phyloP scores from a whole-genome alignment of 352 stramenopile genomes.

The Phytophthora crassamura region DNA sequence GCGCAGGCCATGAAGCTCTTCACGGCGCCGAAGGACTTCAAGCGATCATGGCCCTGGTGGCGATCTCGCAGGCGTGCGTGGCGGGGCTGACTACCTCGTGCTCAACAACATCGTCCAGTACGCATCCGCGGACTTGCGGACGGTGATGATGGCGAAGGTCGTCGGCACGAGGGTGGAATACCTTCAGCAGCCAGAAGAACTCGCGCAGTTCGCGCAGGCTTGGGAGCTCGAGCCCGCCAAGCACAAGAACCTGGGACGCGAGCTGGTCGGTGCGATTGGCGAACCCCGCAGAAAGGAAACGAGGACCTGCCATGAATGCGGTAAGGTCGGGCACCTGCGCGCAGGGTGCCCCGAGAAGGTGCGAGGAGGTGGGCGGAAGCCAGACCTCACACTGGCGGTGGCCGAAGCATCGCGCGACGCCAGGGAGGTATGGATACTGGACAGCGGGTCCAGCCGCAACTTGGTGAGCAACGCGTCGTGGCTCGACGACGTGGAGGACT shows the following conservation, averaged over 20 bases:
- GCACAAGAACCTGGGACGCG: neutral
- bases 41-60: too few relatives aligned
- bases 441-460: slow-evolving; percentile 5
- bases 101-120: too few relatives aligned
- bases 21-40: too few relatives aligned
- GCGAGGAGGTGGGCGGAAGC: neutral
- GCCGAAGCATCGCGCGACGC: too few relatives aligned
- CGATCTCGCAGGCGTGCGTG: too few relatives aligned
- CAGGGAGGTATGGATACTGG: slow-evolving; percentile 1
- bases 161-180: too few relatives aligned
- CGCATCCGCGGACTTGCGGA: too few relatives aligned
- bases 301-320: slow-evolving; percentile 3
- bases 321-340: neutral
- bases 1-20: too few relatives aligned
- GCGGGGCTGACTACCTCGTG: too few relatives aligned
- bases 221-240: neutral
- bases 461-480: neutral
- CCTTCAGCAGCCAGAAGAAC: too few relatives aligned
- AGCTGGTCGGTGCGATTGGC: neutral
- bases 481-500: slow-evolving; percentile 1
- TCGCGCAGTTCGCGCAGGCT: too few relatives aligned
- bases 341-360: neutral
- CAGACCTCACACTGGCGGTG: neutral
- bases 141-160: too few relatives aligned
- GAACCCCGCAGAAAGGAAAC: neutral